Base-by-base conservation (phyloP, 495 filamentous ascomycete species). In the Aspergillus indologenus region DNA sequence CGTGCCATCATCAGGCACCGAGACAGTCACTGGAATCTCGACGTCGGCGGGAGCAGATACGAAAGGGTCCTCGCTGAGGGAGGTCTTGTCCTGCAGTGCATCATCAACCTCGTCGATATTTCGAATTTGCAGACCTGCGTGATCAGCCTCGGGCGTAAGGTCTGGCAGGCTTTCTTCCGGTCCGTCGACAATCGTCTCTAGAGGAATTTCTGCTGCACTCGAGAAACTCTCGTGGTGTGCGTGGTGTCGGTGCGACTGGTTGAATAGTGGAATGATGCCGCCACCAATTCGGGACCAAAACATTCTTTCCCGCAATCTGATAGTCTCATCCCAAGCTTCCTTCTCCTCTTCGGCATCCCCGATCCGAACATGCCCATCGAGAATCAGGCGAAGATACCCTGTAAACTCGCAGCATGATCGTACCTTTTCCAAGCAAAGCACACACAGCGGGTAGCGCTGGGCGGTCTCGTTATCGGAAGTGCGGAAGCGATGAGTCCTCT, bases 211-310 rank as follows among this genome's bases (percentile, higher is more conserved):
- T 5, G 17, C 18, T 1, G 4, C 17, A 12, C 15, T 50, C 17
- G 46, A 21, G 23, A 57, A 9, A n/a, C 43, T 61, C 49, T 31
- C 56, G 56, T 61, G 57, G 17, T 40, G 34, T 14, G 34, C 34
- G 12, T 40, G 34, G 12, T 40, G 34, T 7, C 34, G 34, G 45
- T 22, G 21, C 20, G 54, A 44, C 59, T 65, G 29, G 53, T 34
- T 61, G 22, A 79, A 80, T n/a, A 79, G 72, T 0, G 92, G 92
- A 46, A 97, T 76, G 4, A 97, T 90, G 18, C 92, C 92, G 17
- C 89, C 92, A 17, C 93, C 93, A 47, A 98, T 83, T 24, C 94
- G 78, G 47, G 88, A 85, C 94, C 94, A 98, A 68, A 98, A 98
- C 88, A 97, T 96, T 60, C 91, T 82, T 68, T 98, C 94, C 46